These are phyloP conservation scores for Botrytis pseudocinerea DNA, from an alignment of 2,329 filamentous ascomycete species.

Conservation along the genomic window DNA sequence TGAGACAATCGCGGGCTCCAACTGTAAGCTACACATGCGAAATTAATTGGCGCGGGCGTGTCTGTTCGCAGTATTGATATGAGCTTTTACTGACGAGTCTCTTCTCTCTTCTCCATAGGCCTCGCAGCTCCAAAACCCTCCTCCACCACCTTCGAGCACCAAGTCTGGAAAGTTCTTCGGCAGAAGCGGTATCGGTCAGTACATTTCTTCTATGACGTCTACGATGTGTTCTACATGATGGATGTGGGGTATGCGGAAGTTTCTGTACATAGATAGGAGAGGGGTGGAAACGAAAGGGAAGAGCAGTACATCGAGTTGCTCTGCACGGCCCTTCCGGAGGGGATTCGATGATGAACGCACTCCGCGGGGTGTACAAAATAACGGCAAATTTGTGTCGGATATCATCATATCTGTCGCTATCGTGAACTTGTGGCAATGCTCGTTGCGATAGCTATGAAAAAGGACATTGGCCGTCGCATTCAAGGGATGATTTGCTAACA, in stretches of 20 bases:
- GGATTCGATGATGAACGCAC: background rate
- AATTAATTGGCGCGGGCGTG: background rate
- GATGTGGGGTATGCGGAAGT: background rate
- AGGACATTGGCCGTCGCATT: background rate
- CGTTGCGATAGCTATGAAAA: background rate
- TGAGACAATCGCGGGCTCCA: constrained; percentile 95
- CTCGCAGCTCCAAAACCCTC: constrained; percentile 79
- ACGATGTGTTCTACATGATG: background rate
- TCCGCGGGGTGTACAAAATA: background rate
- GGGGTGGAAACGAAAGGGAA: too few relatives aligned
- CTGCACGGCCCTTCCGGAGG: background rate
- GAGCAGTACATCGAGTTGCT: background rate
- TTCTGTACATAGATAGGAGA: background rate
- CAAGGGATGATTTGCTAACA: constrained; percentile 52
- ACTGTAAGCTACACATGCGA: constrained; percentile 65
- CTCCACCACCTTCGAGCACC: constrained; percentile 85
- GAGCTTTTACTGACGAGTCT: constrained; percentile 24
- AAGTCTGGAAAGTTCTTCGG: constrained; percentile 91
- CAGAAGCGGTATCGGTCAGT: constrained; percentile 74
- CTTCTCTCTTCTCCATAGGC: constrained; percentile 29
- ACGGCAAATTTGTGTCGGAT: background rate
- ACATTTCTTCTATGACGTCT: constrained; percentile 38
- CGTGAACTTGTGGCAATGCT: background rate
- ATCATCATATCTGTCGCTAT: background rate
- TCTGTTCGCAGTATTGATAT: background rate